These are phyloP conservation scores for Trichoderma sp. DNA, from an alignment of 2,329 filamentous ascomycete species.

Conservation along the genomic window DNA sequence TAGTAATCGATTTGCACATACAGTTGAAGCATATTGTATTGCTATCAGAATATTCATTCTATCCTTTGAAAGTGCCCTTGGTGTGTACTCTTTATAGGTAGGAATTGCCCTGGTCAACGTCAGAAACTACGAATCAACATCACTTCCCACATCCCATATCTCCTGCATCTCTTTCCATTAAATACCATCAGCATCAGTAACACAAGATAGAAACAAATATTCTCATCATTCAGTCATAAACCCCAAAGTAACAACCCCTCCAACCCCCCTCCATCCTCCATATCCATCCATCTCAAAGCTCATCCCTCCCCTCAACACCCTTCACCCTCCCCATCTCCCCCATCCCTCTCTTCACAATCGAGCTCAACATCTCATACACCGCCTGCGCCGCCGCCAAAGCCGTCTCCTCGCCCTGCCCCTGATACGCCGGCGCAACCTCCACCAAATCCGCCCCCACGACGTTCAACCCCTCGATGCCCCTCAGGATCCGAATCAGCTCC, in stretches of 20 bases:
- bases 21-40: background rate
- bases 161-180: background rate
- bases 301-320: slow-evolving; percentile 34
- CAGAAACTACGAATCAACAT: background rate
- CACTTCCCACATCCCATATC: background rate
- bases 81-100: background rate
- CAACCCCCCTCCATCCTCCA: background rate
- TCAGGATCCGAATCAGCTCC: slow-evolving; percentile 78
- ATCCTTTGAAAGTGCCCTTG: no score
- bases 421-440: slow-evolving; percentile 79
- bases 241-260: background rate
- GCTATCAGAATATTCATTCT: background rate
- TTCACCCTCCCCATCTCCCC: slow-evolving; percentile 37
- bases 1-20: fast-evolving
- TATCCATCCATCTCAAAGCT: slow-evolving; percentile 32
- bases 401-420: slow-evolving; percentile 75
- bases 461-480: slow-evolving; percentile 78
- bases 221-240: background rate
- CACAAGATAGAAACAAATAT: background rate
- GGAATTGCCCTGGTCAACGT: fast-evolving
- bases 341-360: slow-evolving; percentile 58
- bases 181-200: background rate
- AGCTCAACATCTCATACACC: slow-evolving; percentile 80
- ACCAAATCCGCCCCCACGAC: slow-evolving; percentile 88
- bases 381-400: slow-evolving; percentile 80